Percentiles rank a stretch among this genome's conserved stretches.
Conservation (phyloP, 768 basidiomycete species). For the Tulasnella sp. region DNA sequence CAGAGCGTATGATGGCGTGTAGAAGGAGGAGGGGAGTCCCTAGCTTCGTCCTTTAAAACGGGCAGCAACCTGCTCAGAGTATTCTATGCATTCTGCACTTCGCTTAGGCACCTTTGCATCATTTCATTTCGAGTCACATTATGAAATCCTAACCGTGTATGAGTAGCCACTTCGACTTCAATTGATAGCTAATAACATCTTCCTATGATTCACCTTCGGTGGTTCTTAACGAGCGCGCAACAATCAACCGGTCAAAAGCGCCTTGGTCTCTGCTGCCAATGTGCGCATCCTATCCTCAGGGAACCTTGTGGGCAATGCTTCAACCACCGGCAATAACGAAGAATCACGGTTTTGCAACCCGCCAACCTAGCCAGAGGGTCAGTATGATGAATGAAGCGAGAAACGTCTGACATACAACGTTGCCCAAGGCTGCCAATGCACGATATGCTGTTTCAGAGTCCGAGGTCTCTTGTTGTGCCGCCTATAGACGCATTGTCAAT, state of each 20-base stretch:
- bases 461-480: constrained; percentile 28
- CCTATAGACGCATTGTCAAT: constrained; percentile 33
- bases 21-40: background rate
- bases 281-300: constrained; percentile 16
- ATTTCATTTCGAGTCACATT: background rate
- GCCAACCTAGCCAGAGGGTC: constrained; percentile 33
- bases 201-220: background rate
- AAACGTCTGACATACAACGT: constrained; percentile 40
- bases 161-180: background rate
- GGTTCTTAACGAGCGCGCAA: background rate
- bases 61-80: background rate
- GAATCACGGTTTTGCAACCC: background rate
- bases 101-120: background rate
- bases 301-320: constrained; percentile 15
- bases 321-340: background rate
- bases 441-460: constrained; percentile 40
- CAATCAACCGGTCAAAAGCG: background rate
- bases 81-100: background rate
- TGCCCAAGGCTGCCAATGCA: constrained; percentile 39
- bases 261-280: constrained; percentile 7
- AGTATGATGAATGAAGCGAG: background rate
- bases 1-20: background rate
- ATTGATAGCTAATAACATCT: background rate
- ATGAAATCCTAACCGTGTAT: background rate
- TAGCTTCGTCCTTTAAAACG: background rate